These are phyloP conservation scores for Pinus taeda DNA, from an alignment of 75 land plant species.

Conservation along the genomic window DNA sequence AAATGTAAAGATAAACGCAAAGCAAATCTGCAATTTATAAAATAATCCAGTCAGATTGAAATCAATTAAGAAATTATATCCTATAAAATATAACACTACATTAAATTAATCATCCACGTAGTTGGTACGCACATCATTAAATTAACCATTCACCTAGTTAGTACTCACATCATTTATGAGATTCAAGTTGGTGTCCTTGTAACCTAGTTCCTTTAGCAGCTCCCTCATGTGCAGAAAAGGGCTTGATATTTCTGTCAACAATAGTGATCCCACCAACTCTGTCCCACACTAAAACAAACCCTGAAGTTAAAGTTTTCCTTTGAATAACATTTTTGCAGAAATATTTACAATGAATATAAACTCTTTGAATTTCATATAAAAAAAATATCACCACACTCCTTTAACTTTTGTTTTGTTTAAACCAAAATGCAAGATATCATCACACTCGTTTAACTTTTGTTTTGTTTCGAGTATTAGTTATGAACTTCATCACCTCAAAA, in stretches of 20 bases:
- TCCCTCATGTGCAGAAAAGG: conserved; percentile 90
- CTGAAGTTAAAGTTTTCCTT: background rate
- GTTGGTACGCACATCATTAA: too few relatives aligned
- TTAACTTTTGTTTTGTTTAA: too few relatives aligned
- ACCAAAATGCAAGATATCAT: too few relatives aligned
- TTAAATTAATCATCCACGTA: background rate
- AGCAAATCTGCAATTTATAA: conserved; percentile 45
- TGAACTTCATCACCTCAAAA: too few relatives aligned
- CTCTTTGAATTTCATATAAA: background rate
- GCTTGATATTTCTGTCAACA: conserved; percentile 83
- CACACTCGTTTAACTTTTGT: too few relatives aligned
- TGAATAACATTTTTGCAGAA: background rate
- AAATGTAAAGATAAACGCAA: conserved; percentile 70
- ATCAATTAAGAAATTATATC: background rate
- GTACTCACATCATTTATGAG: conserved; percentile 73
- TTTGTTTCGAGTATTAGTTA: too few relatives aligned
- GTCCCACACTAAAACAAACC: conserved; percentile 65
- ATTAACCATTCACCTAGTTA: too few relatives aligned
- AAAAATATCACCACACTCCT: background rate
- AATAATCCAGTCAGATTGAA: background rate
- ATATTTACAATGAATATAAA: background rate
- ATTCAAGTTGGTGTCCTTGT: conserved; percentile 65
- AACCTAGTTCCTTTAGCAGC: conserved; percentile 83
- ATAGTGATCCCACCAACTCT: conserved; percentile 78
- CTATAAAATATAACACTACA: background rate